A percentile compares a stretch with the other conserved stretches of the same genome.
Conservation (phyloP, 2,329 filamentous ascomycete genomes). For the Aspergillus spinulosporus region DNA sequence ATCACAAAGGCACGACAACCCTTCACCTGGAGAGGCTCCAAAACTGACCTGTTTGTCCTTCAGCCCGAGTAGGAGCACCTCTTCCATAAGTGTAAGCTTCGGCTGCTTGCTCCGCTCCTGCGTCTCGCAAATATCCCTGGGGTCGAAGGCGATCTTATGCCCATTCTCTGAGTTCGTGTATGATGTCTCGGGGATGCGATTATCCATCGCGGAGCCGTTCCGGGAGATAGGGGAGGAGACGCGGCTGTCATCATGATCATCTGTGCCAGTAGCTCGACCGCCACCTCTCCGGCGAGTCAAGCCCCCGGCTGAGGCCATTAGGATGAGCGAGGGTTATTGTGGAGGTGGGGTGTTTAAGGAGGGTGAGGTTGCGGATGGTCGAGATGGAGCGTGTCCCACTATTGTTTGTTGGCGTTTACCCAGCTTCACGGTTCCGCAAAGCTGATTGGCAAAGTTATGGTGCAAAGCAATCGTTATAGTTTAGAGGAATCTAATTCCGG, state of each 20-base stretch:
- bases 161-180: slow-evolving; percentile 88
- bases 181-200: slow-evolving; percentile 68
- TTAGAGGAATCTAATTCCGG: slow-evolving; percentile 15
- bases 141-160: slow-evolving; percentile 98
- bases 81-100: slow-evolving; percentile 98
- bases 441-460: background rate
- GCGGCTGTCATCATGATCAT: slow-evolving; percentile 64
- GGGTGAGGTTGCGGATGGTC: slow-evolving; percentile 19
- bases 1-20: background rate
- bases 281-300: slow-evolving; percentile 69
- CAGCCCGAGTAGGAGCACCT: slow-evolving; percentile 88
- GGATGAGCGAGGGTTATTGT: slow-evolving; percentile 26
- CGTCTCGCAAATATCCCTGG: slow-evolving; percentile 94
- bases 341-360: slow-evolving; percentile 18
- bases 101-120: slow-evolving; percentile 96
- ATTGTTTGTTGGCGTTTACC: slow-evolving; percentile 8
- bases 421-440: background rate
- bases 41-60: slow-evolving; percentile 95
- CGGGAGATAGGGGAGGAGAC: slow-evolving; percentile 64
- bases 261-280: slow-evolving; percentile 57
- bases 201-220: slow-evolving; percentile 59
- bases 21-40: slow-evolving; percentile 14
- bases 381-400: slow-evolving; percentile 18
- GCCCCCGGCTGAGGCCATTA: slow-evolving; percentile 69
- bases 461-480: background rate